Percentiles rank a stretch among this genome's conserved stretches.
Evolutionary conservation across 2,329 filamentous ascomycete species (phyloP).

Genomic region (Didymella pomorum): DNA sequence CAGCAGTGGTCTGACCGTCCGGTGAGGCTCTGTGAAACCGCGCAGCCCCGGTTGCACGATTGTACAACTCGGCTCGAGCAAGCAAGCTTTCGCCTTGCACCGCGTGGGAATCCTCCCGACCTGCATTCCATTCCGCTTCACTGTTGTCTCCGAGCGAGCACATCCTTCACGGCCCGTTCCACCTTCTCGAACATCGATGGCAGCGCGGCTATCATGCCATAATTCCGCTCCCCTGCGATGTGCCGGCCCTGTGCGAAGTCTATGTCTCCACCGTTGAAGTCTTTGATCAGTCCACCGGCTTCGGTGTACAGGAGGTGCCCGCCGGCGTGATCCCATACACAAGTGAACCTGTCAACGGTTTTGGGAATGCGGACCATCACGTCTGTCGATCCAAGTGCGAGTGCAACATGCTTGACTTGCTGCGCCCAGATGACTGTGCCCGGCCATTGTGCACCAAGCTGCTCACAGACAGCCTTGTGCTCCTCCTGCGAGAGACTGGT

Average conservation of each 20-base stretch:
- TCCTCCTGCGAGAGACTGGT: slow-evolving; percentile 48
- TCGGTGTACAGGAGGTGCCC: slow-evolving; percentile 62
- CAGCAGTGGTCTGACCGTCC: slow-evolving; percentile 26
- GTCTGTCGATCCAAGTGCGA: slow-evolving; percentile 60
- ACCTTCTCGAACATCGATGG: slow-evolving; percentile 40
- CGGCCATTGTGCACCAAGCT: slow-evolving; percentile 56
- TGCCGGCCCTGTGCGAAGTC: slow-evolving; percentile 54
- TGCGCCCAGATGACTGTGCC: slow-evolving; percentile 61
- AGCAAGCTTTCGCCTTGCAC: slow-evolving; percentile 27
- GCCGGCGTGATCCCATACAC: slow-evolving; percentile 65
- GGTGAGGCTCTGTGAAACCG: slow-evolving; percentile 31
- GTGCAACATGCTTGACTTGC: slow-evolving; percentile 63
- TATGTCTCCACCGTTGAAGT: slow-evolving; percentile 59
- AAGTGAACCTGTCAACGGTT: slow-evolving; percentile 54
- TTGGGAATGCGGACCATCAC: slow-evolving; percentile 60
- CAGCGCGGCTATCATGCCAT: slow-evolving; percentile 47
- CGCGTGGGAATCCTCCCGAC: slow-evolving; percentile 21
- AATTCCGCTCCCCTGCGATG: slow-evolving; percentile 44
- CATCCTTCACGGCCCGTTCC: slow-evolving; percentile 37
- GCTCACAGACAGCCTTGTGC: slow-evolving; percentile 49
- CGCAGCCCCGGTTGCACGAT: slow-evolving; percentile 4
- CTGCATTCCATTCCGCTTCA: slow-evolving; percentile 20
- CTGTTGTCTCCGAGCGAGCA: slow-evolving; percentile 28
- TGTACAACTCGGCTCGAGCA: slow-evolving; percentile 18
- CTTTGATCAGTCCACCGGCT: slow-evolving; percentile 59